phyloP scores from a whole-genome alignment of 345 rosid genomes.

The Kernera saxatilis region DNA sequence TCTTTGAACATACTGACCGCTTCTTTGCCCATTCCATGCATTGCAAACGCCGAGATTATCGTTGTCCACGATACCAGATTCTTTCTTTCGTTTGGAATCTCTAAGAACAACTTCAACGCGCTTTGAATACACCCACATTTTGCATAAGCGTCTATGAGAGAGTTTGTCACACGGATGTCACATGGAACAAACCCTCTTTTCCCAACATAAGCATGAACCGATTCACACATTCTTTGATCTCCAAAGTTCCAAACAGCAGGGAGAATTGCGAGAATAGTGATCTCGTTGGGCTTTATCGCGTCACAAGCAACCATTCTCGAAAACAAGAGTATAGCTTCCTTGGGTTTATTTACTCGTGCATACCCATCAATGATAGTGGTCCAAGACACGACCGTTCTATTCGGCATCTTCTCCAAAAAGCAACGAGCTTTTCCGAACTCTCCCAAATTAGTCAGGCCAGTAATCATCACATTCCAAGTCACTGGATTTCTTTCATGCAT shows the following conservation, averaged over 20 bases:
- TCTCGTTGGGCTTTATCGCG: slow-evolving; percentile 48
- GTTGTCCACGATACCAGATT: slow-evolving; percentile 82
- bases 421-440: slow-evolving; percentile 49
- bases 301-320: slow-evolving; percentile 54
- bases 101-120: slow-evolving; percentile 50
- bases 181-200: slow-evolving; percentile 50
- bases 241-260: slow-evolving; percentile 57
- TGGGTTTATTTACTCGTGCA: slow-evolving; percentile 37
- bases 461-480: slow-evolving; percentile 79
- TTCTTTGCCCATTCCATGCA: slow-evolving; percentile 80
- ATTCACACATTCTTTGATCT: slow-evolving; percentile 41
- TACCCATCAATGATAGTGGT: slow-evolving; percentile 79
- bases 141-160: slow-evolving; percentile 63
- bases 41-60: slow-evolving; percentile 69
- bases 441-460: slow-evolving; percentile 60
- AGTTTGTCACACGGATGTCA: slow-evolving; percentile 61
- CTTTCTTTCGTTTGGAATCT: slow-evolving; percentile 38
- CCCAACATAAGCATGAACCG: slow-evolving; percentile 55
- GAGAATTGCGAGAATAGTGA: slow-evolving; percentile 60
- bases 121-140: slow-evolving; percentile 70
- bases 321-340: slow-evolving; percentile 61
- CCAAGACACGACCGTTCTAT: slow-evolving; percentile 69
- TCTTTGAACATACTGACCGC: slow-evolving; percentile 48
- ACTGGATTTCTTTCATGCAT: slow-evolving; percentile 60
- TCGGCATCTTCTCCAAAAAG: slow-evolving; percentile 61